A percentile compares a stretch with the other conserved stretches of the same genome.
phyloP scores from a whole-genome alignment of 768 basidiomycete genomes.

The Pisolithus marmoratus region DNA sequence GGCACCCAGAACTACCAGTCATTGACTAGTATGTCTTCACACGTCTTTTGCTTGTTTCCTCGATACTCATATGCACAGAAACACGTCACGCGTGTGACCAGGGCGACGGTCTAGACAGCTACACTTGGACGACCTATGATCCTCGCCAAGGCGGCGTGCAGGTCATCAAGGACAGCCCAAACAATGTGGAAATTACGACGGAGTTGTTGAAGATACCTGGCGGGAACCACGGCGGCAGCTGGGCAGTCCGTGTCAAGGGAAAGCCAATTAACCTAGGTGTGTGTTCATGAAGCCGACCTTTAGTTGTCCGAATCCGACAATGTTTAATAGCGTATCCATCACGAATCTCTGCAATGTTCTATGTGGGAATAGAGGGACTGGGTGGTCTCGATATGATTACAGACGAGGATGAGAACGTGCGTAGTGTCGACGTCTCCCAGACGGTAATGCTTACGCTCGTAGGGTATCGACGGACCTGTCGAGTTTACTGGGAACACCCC shows the following conservation, averaged over 20 bases:
- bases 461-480: constrained; percentile 74
- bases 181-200: constrained; percentile 82
- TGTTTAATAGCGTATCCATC: constrained; percentile 39
- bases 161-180: constrained; percentile 70
- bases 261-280: constrained; percentile 65
- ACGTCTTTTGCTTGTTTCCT: background rate
- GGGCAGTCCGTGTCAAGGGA: constrained; percentile 82
- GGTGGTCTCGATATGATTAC: constrained; percentile 79
- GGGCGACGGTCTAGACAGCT: constrained; percentile 70
- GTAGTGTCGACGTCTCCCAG: constrained; percentile 14
- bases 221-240: constrained; percentile 79
- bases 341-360: constrained; percentile 76
- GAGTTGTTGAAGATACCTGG: constrained; percentile 84
- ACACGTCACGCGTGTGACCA: constrained; percentile 88
- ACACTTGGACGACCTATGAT: constrained; percentile 88
- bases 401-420: constrained; percentile 67
- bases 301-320: constrained; percentile 20
- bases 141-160: constrained; percentile 82
- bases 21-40: constrained; percentile 46
- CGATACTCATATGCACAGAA: constrained; percentile 34
- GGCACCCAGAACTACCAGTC: constrained; percentile 82
- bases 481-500: constrained; percentile 68
- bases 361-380: constrained; percentile 82
- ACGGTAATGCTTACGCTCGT: constrained; percentile 6
- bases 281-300: background rate